These are phyloP conservation scores for Pulveroboletus sp. DNA, from an alignment of 1,284 basidiomycete genomes.

Conservation along the genomic window DNA sequence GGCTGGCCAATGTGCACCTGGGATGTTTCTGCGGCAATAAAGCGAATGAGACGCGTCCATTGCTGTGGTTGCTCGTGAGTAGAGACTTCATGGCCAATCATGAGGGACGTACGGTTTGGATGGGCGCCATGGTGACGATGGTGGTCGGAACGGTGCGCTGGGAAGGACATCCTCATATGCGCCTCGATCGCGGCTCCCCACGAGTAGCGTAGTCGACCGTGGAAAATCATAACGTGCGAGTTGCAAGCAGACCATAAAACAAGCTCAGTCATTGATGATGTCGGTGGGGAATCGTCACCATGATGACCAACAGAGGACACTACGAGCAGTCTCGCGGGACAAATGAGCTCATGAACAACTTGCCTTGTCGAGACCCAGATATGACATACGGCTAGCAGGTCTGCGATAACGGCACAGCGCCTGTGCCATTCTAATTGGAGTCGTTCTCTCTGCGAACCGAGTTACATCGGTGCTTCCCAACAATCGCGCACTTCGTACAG, in stretches of 20 bases:
- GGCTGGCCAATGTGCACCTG: constrained; percentile 79
- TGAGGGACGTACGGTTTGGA: constrained; percentile 49
- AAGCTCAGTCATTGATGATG: too few relatives aligned
- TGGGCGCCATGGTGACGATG: constrained; percentile 52
- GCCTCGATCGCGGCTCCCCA: too few relatives aligned
- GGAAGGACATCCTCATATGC: constrained; percentile 11
- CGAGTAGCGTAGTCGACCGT: too few relatives aligned
- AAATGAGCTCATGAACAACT: neutral
- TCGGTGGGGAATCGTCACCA: too few relatives aligned
- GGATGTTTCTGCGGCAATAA: constrained; percentile 75
- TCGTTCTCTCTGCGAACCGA: neutral
- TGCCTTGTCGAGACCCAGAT: neutral
- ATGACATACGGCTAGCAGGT: neutral
- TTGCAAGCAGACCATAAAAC: too few relatives aligned
- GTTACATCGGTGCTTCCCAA: neutral
- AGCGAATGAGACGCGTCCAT: constrained; percentile 84
- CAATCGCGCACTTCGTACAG: neutral
- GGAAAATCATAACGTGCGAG: too few relatives aligned
- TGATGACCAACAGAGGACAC: neutral
- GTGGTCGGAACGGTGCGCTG: constrained; percentile 3
- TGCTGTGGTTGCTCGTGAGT: constrained; percentile 41
- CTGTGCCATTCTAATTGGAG: neutral
- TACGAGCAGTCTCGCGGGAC: neutral
- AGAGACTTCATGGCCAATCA: neutral
- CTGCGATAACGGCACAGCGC: neutral